Base-by-base conservation (phyloP, 176 grass and related monocot species). In the Musa troglodytarum region DNA sequence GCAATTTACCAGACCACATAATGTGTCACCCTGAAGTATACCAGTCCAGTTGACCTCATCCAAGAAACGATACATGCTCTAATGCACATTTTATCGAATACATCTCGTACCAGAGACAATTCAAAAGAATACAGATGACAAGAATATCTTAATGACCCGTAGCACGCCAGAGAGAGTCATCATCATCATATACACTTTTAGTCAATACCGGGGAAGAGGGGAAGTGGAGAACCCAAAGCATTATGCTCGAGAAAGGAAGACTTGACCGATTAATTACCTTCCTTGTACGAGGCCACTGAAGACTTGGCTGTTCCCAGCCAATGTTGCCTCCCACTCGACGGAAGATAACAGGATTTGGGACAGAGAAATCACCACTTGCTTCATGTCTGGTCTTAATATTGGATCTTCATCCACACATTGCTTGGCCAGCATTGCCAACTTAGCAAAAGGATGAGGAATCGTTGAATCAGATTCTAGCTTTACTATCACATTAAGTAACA, bases 221-320 rank as follows among this genome's bases (percentile, higher is more conserved):
- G 4, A 6, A 6, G 34, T 43, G 4, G 34, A 50, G 23, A 69
- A 11, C 24, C 24, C 15, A 50, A 49, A 69, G 67, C 34, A 50
- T 69, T 69, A 17, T n/a, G 67, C 67, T n/a, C 17, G 34, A 69
- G 50, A 20, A 20, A 19, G 25, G 49, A 17, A 19, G 4, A 43
- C 3, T 51, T 50, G 79, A 76, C 55, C 62, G 34, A 72, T 43
- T 50, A 19, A 62, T 99, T 80, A 99, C 70, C 95, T 91, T 74
- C 95, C 95, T 15, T 92, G 90, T 13, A 99, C 95, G 67, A 99
- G 95, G 26, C 95, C 95, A 56, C 95, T 99, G 76, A 99, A 99
- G 53, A 99, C 87, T 74, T 99, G 95, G 81, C 91, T 89, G 64
- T 94, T 99, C 77, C 95, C 95, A 9, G 88, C 95, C 50, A 88